phyloP scores from a whole-genome alignment of 768 basidiomycete species.

The Lentinula lateritia region DNA sequence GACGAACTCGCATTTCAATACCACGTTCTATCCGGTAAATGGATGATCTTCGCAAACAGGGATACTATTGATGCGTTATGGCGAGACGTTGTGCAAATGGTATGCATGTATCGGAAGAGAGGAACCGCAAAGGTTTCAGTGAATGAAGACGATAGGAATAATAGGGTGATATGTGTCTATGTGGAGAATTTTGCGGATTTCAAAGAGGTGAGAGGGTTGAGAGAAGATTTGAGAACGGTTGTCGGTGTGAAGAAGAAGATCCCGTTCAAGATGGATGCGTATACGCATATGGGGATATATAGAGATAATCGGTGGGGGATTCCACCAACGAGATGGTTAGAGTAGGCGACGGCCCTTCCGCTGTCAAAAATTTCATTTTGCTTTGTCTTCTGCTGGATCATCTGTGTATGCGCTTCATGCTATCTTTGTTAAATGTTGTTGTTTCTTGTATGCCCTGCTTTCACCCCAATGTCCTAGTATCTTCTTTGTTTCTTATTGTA shows the following conservation, averaged over 20 bases:
- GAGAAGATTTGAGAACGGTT: slow-evolving; percentile 23
- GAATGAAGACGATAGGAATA: slow-evolving; percentile 12
- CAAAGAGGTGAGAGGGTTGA: slow-evolving; percentile 23
- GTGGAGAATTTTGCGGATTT: slow-evolving; percentile 11
- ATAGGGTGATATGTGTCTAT: slow-evolving; percentile 31
- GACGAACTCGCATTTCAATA: slow-evolving; percentile 29
- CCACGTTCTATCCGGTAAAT: slow-evolving; percentile 28
- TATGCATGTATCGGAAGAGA: slow-evolving; percentile 22
- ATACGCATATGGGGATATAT: slow-evolving; percentile 9
- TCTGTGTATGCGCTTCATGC: too few relatives aligned
- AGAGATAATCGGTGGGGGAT: slow-evolving; percentile 6
- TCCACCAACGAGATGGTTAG: slow-evolving; percentile 2
- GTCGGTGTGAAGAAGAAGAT: slow-evolving; percentile 22
- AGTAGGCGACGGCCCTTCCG: too few relatives aligned
- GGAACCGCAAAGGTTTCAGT: slow-evolving; percentile 32
- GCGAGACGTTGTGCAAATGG: slow-evolving; percentile 24
- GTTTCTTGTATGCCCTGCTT: too few relatives aligned
- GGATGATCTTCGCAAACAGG: slow-evolving; percentile 30
- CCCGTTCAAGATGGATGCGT: slow-evolving; percentile 15
- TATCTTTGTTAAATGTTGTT: too few relatives aligned
- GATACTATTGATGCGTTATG: slow-evolving; percentile 28
- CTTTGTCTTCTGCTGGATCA: too few relatives aligned
- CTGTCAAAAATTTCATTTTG: too few relatives aligned
- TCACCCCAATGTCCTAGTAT: too few relatives aligned
- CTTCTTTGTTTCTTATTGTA: too few relatives aligned